Evolutionary conservation across 106 monocot species (phyloP).

Genomic region (Platanthera zijinensis): DNA sequence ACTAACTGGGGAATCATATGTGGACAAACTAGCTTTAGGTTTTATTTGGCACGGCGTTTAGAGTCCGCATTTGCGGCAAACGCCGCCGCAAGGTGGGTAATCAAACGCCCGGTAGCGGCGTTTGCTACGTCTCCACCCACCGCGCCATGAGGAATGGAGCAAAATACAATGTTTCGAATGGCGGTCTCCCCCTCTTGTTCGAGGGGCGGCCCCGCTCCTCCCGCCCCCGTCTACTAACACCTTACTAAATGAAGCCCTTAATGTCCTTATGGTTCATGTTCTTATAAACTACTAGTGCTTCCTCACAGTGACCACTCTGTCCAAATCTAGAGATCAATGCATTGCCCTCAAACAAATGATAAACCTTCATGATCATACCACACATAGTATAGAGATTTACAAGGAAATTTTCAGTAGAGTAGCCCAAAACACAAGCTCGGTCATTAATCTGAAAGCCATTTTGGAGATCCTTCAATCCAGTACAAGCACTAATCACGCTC

Average conservation of each 20-base stretch:
- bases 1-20: slow-evolving; percentile 62
- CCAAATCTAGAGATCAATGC: slow-evolving; percentile 79
- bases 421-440: slow-evolving; percentile 41
- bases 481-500: slow-evolving; percentile 73
- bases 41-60: too few species aligned
- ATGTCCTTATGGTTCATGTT: slow-evolving; percentile 41
- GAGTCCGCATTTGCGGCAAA: too few species aligned
- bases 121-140: too few species aligned
- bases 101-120: too few species aligned
- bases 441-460: slow-evolving; percentile 63
- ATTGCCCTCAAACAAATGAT: slow-evolving; percentile 34
- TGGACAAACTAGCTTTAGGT: slow-evolving; percentile 51
- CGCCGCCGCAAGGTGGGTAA: too few species aligned
- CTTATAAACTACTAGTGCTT: slow-evolving; percentile 54
- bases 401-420: slow-evolving; percentile 60
- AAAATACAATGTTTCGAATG: too few species aligned
- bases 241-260: too few species aligned
- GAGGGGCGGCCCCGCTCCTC: too few species aligned
- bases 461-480: slow-evolving; percentile 51
- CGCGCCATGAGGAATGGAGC: too few species aligned
- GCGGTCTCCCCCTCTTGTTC: too few species aligned
- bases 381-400: slow-evolving; percentile 70
- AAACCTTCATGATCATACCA: slow-evolving; percentile 49
- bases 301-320: slow-evolving; percentile 64
- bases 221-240: too few species aligned